These are phyloP conservation scores for Magnolia sinica DNA, from an alignment of 164 flowering plant species.

Conservation along the genomic window DNA sequence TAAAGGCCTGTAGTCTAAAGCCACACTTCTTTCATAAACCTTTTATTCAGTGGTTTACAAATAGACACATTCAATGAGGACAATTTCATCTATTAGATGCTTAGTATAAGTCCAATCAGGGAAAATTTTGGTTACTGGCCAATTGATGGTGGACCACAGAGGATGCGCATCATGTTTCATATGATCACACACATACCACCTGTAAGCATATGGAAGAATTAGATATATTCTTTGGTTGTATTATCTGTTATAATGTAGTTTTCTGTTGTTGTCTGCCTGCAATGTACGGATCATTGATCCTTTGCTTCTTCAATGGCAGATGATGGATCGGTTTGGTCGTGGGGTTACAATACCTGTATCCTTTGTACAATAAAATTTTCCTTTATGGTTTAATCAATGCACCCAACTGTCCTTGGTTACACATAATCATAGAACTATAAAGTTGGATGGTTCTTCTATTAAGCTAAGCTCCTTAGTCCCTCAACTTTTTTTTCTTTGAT, in stretches of 20 bases:
- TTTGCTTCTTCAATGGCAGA: conserved; percentile 44
- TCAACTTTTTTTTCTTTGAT: conserved; percentile 42
- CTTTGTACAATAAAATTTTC: conserved; percentile 23
- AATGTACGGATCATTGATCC: too few relatives aligned
- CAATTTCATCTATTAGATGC: too few relatives aligned
- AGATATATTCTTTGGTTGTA: background rate
- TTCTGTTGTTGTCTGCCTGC: background rate
- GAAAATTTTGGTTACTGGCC: too few relatives aligned
- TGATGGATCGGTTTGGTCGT: conserved; percentile 92
- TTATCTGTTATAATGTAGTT: background rate
- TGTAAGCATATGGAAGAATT: background rate
- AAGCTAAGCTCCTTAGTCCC: background rate
- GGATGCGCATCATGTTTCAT: too few relatives aligned
- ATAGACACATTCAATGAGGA: too few relatives aligned
- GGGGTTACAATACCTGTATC: conserved; percentile 95
- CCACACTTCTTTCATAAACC: too few relatives aligned
- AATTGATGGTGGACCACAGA: too few relatives aligned
- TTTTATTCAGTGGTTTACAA: too few relatives aligned
- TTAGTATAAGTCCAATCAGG: too few relatives aligned
- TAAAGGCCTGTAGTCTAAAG: too few relatives aligned
- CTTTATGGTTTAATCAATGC: conserved; percentile 1
- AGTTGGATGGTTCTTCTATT: background rate
- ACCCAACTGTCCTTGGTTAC: background rate
- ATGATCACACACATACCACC: background rate
- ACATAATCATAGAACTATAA: background rate